phyloP scores from a whole-genome alignment of 139 green algal genomes.

The Haematococcus sp. region DNA sequence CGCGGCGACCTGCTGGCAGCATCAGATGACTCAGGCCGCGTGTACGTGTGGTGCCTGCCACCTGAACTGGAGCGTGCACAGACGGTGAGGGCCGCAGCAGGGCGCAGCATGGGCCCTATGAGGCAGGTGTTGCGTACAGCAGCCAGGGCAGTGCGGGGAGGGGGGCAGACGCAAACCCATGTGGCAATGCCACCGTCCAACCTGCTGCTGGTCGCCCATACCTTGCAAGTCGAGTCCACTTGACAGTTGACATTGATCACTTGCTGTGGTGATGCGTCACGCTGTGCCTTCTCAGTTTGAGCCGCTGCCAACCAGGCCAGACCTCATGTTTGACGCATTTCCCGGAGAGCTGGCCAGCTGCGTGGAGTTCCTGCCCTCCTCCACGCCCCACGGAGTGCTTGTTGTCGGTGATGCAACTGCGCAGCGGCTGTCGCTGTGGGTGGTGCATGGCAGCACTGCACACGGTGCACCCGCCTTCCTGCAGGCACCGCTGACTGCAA shows the following conservation, averaged over 20 bases:
- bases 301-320: neutral
- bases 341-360: neutral
- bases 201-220: no score
- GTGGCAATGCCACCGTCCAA: no score
- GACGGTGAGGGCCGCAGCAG: neutral
- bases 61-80: slow-evolving; percentile 2
- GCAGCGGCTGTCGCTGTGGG: neutral
- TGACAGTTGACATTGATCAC: no score
- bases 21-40: slow-evolving; percentile 29
- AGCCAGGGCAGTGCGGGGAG: neutral
- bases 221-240: no score
- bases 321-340: neutral
- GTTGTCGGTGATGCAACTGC: slow-evolving; percentile 10
- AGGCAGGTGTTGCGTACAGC: neutral
- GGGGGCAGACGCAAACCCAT: neutral
- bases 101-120: neutral
- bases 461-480: neutral
- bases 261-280: no score
- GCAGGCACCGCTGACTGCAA: neutral
- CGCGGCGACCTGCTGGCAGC: slow-evolving; percentile 52
- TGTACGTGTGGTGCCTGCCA: slow-evolving; percentile 47
- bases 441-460: neutral
- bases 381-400: slow-evolving; percentile 2
- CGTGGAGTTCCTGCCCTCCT: neutral
- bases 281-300: neutral